Evolutionary conservation across 2,329 filamentous ascomycete species (phyloP).

Genomic region (Trichoderma sp.): DNA sequence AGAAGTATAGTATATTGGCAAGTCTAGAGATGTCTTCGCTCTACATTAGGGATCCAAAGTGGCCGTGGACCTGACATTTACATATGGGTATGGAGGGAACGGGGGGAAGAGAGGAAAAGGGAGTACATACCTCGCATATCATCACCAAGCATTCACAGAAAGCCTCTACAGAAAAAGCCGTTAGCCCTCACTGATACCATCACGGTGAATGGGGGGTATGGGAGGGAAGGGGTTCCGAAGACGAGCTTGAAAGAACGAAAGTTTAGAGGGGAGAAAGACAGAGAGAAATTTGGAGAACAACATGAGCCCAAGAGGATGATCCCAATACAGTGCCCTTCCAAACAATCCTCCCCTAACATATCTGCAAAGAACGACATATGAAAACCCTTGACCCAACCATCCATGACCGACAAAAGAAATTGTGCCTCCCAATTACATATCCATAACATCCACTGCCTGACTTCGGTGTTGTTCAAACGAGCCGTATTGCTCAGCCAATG

Average conservation of each 20-base stretch:
- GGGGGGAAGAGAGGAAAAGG: constrained; percentile 1
- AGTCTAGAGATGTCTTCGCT: not conserved
- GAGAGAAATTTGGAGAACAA: constrained; percentile 10
- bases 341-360: not conserved
- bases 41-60: too few species aligned
- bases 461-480: constrained; percentile 56
- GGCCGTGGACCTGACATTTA: not conserved
- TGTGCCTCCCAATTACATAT: constrained; percentile 42
- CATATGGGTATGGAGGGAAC: not conserved
- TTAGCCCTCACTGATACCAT: constrained; percentile 35
- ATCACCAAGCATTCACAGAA: constrained; percentile 29
- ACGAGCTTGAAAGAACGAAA: constrained; percentile 9
- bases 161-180: constrained; percentile 30
- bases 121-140: constrained; percentile 35
- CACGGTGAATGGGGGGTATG: constrained; percentile 28
- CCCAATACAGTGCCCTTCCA: constrained; percentile 1
- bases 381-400: constrained; percentile 4
- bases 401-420: constrained; percentile 11
- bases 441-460: constrained; percentile 54
- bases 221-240: not conserved
- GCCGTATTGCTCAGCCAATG: constrained; percentile 72
- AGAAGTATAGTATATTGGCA: not conserved
- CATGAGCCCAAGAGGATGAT: constrained; percentile 4
- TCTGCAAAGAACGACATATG: constrained; percentile 11
- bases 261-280: constrained; percentile 11